A percentile compares a stretch with the other conserved stretches of the same genome.
Evolutionary conservation across 352 stramenopile genomes (phyloP).

Genomic region (Globisporangium acanthophoron): DNA sequence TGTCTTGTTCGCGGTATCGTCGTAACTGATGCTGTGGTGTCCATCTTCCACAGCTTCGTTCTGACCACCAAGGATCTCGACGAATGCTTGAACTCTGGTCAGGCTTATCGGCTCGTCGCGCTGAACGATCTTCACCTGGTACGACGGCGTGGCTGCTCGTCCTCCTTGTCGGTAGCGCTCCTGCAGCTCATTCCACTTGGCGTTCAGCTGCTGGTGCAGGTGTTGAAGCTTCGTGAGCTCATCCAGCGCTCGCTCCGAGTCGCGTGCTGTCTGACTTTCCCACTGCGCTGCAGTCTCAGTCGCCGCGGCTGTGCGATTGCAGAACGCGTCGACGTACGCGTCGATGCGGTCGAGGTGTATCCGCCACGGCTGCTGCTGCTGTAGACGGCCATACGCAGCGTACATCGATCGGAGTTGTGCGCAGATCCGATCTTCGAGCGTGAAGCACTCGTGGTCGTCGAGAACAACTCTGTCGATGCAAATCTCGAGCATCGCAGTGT

Average conservation of each 20-base stretch:
- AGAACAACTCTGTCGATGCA: conserved; percentile 53
- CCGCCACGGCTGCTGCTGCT: conserved; percentile 48
- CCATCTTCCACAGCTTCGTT: not conserved
- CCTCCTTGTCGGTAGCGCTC: conserved; percentile 21
- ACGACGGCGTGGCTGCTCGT: not conserved
- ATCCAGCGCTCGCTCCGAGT: conserved; percentile 32
- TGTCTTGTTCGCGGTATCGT: not conserved
- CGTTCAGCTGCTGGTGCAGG: conserved; percentile 49
- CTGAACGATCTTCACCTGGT: conserved; percentile 14
- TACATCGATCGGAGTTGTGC: conserved; percentile 57
- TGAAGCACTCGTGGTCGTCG: conserved; percentile 71
- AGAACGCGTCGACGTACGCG: conserved; percentile 27
- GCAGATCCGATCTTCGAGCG: conserved; percentile 54
- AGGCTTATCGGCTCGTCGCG: conserved; percentile 31
- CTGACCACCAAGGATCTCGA: conserved; percentile 25
- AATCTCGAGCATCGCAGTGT: conserved; percentile 36
- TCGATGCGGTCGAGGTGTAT: conserved; percentile 39
- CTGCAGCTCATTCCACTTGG: conserved; percentile 48
- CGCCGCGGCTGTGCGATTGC: not conserved
- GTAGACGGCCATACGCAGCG: conserved; percentile 39
- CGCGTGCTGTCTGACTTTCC: conserved; percentile 17
- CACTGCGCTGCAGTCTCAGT: not conserved
- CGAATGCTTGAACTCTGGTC: conserved; percentile 28
- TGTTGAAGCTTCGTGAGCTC: conserved; percentile 39
- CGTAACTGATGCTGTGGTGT: not conserved